These are phyloP conservation scores for Tulasnella sp. DNA, from an alignment of 768 basidiomycete genomes.

Conservation along the genomic window DNA sequence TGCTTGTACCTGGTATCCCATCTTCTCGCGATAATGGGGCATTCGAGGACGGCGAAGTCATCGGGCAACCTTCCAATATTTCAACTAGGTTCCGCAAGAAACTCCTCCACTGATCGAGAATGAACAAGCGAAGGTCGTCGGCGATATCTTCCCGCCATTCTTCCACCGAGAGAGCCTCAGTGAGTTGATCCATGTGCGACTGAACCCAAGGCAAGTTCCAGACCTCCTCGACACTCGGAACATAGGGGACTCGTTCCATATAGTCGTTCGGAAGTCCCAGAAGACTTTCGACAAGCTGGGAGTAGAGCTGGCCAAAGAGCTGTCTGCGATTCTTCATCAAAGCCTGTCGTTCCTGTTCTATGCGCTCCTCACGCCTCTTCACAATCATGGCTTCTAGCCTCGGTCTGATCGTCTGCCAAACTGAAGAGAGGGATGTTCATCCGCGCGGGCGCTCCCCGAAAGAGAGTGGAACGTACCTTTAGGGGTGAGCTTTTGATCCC, in stretches of 20 bases:
- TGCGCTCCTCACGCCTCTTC: neutral
- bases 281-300: neutral
- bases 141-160: neutral
- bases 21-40: neutral
- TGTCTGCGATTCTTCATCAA: neutral
- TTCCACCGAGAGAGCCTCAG: neutral
- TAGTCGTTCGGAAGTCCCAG: neutral
- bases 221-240: neutral
- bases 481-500: neutral
- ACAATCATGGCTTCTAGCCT: neutral
- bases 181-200: neutral
- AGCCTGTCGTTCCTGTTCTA: neutral
- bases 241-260: neutral
- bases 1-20: neutral
- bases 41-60: neutral
- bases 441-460: neutral
- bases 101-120: neutral
- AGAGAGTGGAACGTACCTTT: neutral
- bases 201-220: neutral
- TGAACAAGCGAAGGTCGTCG: neutral
- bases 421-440: neutral
- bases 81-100: neutral
- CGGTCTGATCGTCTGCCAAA: conserved; percentile 1
- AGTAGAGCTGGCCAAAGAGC: neutral
- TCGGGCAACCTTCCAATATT: neutral